Evolutionary conservation across 495 filamentous ascomycete genomes (phyloP).

Genomic region (Hypoxylon trugodes): DNA sequence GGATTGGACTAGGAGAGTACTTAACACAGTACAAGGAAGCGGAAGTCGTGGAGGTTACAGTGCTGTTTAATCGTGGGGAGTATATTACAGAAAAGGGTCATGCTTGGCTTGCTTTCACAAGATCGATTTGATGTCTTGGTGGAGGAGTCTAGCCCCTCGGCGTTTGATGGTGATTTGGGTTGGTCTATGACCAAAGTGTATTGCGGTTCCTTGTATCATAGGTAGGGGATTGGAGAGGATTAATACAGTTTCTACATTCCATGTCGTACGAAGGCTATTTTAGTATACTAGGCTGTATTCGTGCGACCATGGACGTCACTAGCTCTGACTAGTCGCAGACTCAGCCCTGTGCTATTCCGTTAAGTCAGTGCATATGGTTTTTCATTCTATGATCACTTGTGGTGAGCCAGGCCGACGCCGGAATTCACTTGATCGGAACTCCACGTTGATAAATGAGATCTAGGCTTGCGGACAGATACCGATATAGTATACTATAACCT

Average conservation of each 20-base stretch:
- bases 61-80: constrained; percentile 71
- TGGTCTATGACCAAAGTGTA: constrained; percentile 3
- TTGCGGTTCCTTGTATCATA: constrained; percentile 25
- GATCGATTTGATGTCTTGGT: background rate
- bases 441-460: too few species aligned
- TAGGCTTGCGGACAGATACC: too few species aligned
- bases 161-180: constrained; percentile 20
- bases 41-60: constrained; percentile 89
- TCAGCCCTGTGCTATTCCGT: too few species aligned
- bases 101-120: background rate
- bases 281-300: too few species aligned
- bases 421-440: too few species aligned
- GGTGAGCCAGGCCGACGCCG: too few species aligned
- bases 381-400: too few species aligned
- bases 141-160: constrained; percentile 1
- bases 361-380: too few species aligned
- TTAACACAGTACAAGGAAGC: constrained; percentile 84
- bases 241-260: constrained; percentile 24
- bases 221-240: constrained; percentile 7
- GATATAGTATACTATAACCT: too few species aligned
- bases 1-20: constrained; percentile 80
- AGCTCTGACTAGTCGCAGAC: too few species aligned
- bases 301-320: too few species aligned
- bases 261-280: too few species aligned
- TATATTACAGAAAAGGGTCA: background rate